These are phyloP conservation scores for Podospora australis DNA, from an alignment of 495 filamentous ascomycete genomes.

Conservation along the genomic window DNA sequence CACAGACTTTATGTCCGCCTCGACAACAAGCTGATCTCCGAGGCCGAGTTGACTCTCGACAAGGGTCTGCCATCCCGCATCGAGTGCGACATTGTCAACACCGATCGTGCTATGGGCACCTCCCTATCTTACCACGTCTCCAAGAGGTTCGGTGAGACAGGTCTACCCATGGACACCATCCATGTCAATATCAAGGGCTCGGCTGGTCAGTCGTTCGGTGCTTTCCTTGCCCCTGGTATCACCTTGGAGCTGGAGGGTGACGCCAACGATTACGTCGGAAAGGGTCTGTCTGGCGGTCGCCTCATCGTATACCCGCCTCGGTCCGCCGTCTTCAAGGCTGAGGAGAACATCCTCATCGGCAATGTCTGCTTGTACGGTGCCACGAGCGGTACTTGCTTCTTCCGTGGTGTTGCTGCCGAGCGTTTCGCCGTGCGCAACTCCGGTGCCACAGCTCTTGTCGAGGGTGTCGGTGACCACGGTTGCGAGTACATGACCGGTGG, in stretches of 20 bases:
- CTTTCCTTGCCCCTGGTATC: conserved; percentile 89
- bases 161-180: conserved; percentile 89
- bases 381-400: conserved; percentile 89
- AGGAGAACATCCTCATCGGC: conserved; percentile 95
- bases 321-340: conserved; percentile 88
- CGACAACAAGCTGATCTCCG: conserved; percentile 97
- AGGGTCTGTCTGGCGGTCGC: conserved; percentile 92
- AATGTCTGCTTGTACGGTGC: conserved; percentile 98
- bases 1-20: conserved; percentile 89
- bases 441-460: conserved; percentile 91
- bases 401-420: conserved; percentile 96
- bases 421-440: conserved; percentile 98
- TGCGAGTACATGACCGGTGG: conserved; percentile 99
- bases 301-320: conserved; percentile 96
- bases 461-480: conserved; percentile 95
- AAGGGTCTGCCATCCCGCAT: conserved; percentile 93
- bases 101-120: conserved; percentile 89
- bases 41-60: conserved; percentile 93
- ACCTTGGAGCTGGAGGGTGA: conserved; percentile 97
- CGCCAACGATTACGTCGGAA: conserved; percentile 96
- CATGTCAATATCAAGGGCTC: conserved; percentile 99
- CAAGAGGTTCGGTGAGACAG: conserved; percentile 82
- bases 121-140: conserved; percentile 97
- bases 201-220: conserved; percentile 95
- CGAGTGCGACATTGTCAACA: conserved; percentile 98